Conservation (phyloP, 306 rosid species). For the Trifolium pratense region DNA sequence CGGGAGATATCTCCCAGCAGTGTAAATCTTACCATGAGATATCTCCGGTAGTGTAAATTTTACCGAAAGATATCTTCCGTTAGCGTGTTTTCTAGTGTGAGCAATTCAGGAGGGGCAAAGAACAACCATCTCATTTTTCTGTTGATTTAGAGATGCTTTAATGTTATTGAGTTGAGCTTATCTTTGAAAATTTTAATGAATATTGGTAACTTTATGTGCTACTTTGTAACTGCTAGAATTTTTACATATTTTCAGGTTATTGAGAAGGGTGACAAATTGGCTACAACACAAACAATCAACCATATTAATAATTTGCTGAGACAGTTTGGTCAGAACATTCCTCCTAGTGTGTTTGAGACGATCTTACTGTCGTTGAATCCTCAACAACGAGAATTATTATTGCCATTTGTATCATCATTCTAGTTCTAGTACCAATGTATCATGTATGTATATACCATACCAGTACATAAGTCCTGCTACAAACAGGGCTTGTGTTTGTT, state of each 20-base stretch:
- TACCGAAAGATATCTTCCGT: no score
- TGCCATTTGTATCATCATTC: conserved; percentile 29
- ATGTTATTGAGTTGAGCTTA: no score
- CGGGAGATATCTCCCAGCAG: no score
- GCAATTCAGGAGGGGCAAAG: no score
- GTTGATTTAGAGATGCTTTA: neutral
- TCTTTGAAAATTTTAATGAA: neutral
- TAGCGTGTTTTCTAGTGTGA: no score
- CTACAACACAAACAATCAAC: conserved; percentile 41
- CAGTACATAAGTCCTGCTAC: neutral
- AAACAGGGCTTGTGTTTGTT: neutral
- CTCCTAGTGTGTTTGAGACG: conserved; percentile 37
- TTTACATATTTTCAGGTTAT: conserved; percentile 36
- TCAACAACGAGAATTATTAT: conserved; percentile 38
- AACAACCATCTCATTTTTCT: neutral
- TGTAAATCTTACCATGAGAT: no score
- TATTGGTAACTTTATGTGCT: neutral
- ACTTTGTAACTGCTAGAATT: neutral
- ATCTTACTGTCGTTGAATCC: conserved; percentile 42
- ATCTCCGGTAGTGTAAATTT: no score
- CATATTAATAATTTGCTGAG: conserved; percentile 42
- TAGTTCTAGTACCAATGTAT: conserved; percentile 26
- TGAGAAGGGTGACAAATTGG: conserved; percentile 44
- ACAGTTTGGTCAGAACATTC: conserved; percentile 34
- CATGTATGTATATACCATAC: neutral